Percentiles rank a stretch among this genome's conserved stretches.
Evolutionary conservation across 2,329 filamentous ascomycete species (phyloP).

Genomic region (Colletotrichum sp.): DNA sequence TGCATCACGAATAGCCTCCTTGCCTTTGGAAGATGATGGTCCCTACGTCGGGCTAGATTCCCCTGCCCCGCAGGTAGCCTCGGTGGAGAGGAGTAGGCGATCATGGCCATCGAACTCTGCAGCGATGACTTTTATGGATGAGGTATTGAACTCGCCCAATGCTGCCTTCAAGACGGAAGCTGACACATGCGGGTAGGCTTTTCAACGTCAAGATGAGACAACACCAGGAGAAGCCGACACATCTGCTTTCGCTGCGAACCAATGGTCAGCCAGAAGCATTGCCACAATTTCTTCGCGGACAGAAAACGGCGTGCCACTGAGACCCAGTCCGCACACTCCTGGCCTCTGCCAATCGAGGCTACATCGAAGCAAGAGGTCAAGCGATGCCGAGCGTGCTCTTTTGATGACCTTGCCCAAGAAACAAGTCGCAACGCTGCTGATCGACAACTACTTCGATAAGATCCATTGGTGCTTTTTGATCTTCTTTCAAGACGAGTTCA

Average conservation of each 20-base stretch:
- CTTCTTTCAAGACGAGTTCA: conserved; percentile 39
- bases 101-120: background rate
- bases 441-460: conserved; percentile 42
- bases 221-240: background rate
- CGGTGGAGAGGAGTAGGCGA: background rate
- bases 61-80: background rate
- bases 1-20: background rate
- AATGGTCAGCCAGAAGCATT: background rate
- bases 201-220: background rate
- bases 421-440: conserved; percentile 10
- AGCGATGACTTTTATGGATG: background rate
- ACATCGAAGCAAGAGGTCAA: background rate
- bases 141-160: background rate
- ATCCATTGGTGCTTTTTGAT: conserved; percentile 43
- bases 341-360: background rate
- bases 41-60: background rate
- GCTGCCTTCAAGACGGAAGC: background rate
- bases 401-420: background rate
- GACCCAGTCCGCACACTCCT: background rate
- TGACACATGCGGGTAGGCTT: background rate
- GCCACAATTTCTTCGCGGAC: background rate
- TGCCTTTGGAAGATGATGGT: background rate
- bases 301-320: background rate
- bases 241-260: background rate
- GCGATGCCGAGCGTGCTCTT: background rate